phyloP scores from a whole-genome alignment of 441 rosid genomes.

The Aquilaria agallochum region DNA sequence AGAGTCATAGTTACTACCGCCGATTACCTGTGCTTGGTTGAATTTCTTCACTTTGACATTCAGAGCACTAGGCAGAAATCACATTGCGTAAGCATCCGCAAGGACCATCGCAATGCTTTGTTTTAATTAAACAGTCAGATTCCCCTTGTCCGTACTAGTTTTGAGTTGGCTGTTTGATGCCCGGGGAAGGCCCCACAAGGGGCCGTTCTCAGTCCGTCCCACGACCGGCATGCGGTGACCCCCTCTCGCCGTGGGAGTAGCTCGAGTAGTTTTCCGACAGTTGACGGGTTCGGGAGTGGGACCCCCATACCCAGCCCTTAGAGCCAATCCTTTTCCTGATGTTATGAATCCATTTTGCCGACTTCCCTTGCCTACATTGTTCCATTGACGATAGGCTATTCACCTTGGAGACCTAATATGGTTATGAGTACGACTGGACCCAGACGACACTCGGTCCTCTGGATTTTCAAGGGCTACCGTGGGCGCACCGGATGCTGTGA shows the following conservation, averaged over 20 bases:
- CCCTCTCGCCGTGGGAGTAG: background rate
- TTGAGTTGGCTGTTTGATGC: too few relatives aligned
- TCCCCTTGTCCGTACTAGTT: too few relatives aligned
- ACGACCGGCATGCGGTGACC: background rate
- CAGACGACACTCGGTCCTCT: conserved; percentile 16
- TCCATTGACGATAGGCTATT: conserved; percentile 18
- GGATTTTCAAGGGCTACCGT: conserved; percentile 16
- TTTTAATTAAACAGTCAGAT: too few relatives aligned
- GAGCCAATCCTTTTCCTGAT: too few relatives aligned
- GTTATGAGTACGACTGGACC: conserved; percentile 15
- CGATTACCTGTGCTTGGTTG: too few relatives aligned
- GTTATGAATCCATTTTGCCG: too few relatives aligned
- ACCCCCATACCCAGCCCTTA: too few relatives aligned
- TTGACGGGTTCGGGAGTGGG: background rate
- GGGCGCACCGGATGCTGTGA: conserved; percentile 14
- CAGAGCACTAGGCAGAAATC: too few relatives aligned
- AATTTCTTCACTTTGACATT: too few relatives aligned
- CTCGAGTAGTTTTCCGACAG: background rate
- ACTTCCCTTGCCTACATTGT: conserved; percentile 3
- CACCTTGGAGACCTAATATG: conserved; percentile 28
- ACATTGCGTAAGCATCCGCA: background rate
- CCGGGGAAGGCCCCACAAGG: background rate
- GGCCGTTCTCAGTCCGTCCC: background rate
- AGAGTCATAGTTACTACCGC: too few relatives aligned
- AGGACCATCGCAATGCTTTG: too few relatives aligned